These are phyloP conservation scores for Pythium volutum DNA, from an alignment of 352 stramenopile species.

Conservation along the genomic window DNA sequence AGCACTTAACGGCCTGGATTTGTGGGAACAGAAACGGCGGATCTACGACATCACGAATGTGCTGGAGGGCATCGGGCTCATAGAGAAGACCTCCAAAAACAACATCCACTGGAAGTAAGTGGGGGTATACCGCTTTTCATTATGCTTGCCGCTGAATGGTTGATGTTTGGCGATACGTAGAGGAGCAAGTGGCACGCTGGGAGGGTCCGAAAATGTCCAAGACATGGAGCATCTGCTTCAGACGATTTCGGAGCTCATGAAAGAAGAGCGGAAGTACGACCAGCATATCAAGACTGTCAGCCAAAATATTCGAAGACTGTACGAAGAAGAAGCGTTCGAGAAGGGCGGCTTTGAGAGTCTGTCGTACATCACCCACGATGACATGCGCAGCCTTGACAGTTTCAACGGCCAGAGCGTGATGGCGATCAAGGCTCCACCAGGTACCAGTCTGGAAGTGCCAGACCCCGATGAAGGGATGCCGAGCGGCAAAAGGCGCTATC, in stretches of 20 bases:
- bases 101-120: constrained; percentile 96
- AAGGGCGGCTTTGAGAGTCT: constrained; percentile 74
- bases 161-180: constrained; percentile 22
- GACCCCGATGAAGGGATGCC: constrained; percentile 94
- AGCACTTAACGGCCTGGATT: neutral
- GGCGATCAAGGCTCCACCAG: constrained; percentile 92
- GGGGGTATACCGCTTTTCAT: neutral
- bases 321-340: constrained; percentile 81
- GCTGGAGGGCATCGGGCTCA: constrained; percentile 96
- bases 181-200: constrained; percentile 45
- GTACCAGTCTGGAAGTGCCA: constrained; percentile 93
- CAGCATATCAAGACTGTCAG: constrained; percentile 82
- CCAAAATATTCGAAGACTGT: constrained; percentile 76
- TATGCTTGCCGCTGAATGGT: neutral
- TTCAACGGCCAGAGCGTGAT: constrained; percentile 90
- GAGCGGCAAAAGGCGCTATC: constrained; percentile 83
- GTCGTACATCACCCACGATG: constrained; percentile 86
- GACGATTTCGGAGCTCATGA: constrained; percentile 72
- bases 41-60: constrained; percentile 99
- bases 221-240: constrained; percentile 74
- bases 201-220: constrained; percentile 48
- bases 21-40: constrained; percentile 82
- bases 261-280: constrained; percentile 84
- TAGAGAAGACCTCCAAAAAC: constrained; percentile 98
- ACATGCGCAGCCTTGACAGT: constrained; percentile 83